Evolutionary conservation across 2,329 filamentous ascomycete genomes (phyloP).

Genomic region (Ceratocystis harringtonii): DNA sequence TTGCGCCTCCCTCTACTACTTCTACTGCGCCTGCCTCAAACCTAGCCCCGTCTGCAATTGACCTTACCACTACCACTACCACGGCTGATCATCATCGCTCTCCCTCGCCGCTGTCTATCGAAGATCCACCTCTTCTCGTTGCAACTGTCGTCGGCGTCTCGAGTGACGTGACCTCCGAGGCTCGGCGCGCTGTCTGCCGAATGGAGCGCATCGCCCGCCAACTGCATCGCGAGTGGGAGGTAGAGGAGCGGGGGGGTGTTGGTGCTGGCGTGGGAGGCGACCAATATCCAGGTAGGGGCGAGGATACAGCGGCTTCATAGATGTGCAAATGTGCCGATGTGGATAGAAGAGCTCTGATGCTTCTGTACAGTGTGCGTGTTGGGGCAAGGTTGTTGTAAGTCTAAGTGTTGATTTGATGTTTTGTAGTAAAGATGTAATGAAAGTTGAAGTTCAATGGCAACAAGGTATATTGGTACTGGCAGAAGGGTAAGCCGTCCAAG

Average conservation of each 20-base stretch:
- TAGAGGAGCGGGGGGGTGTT: constrained; percentile 21
- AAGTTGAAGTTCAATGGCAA: neutral
- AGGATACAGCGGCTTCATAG: neutral
- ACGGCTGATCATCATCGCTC: too few species aligned
- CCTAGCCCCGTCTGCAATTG: constrained; percentile 15
- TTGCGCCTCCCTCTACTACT: constrained; percentile 9
- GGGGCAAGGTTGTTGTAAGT: neutral
- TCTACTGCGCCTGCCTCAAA: constrained; percentile 21
- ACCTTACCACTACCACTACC: too few species aligned
- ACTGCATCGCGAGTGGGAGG: constrained; percentile 39
- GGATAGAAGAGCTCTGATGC: too few species aligned
- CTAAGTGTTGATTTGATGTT: neutral
- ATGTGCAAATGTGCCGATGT: neutral
- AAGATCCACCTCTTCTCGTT: constrained; percentile 35
- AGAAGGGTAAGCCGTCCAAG: neutral
- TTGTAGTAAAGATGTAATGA: neutral
- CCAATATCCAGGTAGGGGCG: neutral
- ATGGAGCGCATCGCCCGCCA: constrained; percentile 40
- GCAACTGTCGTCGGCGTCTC: constrained; percentile 38
- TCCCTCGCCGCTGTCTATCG: constrained; percentile 15
- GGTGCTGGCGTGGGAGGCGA: neutral
- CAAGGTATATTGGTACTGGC: neutral
- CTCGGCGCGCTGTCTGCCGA: constrained; percentile 35
- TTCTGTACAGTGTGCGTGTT: too few species aligned
- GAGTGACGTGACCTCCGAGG: constrained; percentile 34